A percentile compares a stretch with the other conserved stretches of the same genome.
These are phyloP conservation scores for Fraxinus ornus DNA, from an alignment of 305 asterid genomes.

Conservation along the genomic window DNA sequence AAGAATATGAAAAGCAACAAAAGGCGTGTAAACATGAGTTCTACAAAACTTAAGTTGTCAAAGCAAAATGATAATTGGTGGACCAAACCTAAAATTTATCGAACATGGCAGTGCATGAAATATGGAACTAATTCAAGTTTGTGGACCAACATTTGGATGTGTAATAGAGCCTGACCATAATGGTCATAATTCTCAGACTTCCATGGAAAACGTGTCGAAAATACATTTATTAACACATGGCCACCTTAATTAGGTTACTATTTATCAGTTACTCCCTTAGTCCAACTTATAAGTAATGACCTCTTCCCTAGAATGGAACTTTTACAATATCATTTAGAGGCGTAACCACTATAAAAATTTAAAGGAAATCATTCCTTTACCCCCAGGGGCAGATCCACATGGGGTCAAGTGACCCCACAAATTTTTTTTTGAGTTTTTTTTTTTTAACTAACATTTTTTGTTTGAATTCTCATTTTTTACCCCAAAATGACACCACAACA, in stretches of 20 bases:
- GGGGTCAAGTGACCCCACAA: too few relatives aligned
- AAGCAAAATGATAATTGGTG: background rate
- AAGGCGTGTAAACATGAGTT: background rate
- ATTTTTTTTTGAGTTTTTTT: too few relatives aligned
- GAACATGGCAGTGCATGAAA: background rate
- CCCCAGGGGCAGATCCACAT: too few relatives aligned
- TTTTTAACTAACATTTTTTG: too few relatives aligned
- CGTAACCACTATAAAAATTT: background rate
- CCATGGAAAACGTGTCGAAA: background rate
- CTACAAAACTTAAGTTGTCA: background rate
- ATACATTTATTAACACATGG: background rate
- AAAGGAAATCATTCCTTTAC: background rate
- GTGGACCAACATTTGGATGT: background rate
- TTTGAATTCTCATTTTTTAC: too few relatives aligned
- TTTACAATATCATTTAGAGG: background rate
- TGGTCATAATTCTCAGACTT: background rate
- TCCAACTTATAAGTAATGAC: background rate
- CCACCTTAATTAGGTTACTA: background rate
- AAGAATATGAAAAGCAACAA: background rate
- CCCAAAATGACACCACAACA: too few relatives aligned
- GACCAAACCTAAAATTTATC: background rate
- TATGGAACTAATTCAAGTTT: background rate
- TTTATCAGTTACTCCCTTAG: background rate
- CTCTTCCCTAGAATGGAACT: background rate
- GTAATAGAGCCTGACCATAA: background rate